These are phyloP conservation scores for Zanthoxylum bungeanum DNA, from an alignment of 345 rosid species.

Conservation along the genomic window DNA sequence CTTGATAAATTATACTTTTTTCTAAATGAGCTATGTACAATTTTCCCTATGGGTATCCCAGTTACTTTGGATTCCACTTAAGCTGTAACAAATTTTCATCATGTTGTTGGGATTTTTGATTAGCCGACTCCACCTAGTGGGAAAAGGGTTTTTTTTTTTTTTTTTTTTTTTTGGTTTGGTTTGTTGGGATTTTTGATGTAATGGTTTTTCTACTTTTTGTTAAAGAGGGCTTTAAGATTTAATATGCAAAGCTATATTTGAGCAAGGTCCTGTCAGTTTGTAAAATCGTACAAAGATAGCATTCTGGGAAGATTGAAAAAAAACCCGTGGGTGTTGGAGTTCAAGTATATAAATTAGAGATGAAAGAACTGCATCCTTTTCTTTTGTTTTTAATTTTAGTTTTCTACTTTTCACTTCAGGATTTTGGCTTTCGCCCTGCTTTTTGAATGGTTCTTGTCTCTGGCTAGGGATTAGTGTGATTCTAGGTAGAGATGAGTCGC, in stretches of 20 bases:
- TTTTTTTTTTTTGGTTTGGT: no score
- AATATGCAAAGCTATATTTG: slow-evolving; percentile 14
- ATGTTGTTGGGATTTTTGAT: no score
- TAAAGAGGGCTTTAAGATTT: background rate
- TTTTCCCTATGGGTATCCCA: background rate
- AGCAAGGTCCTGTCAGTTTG: slow-evolving; percentile 8
- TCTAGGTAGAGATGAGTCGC: slow-evolving; percentile 64
- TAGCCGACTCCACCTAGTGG: no score
- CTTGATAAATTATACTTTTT: background rate
- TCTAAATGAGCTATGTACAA: background rate
- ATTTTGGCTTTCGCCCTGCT: slow-evolving; percentile 25
- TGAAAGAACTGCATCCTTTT: no score
- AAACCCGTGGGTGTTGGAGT: no score
- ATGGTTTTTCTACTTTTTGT: background rate
- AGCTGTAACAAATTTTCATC: no score
- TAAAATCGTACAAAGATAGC: no score
- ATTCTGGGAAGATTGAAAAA: background rate
- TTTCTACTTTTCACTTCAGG: slow-evolving; percentile 32
- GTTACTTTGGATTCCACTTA: slow-evolving; percentile 9
- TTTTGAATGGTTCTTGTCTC: slow-evolving; percentile 41
- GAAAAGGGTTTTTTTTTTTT: no score
- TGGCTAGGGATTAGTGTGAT: slow-evolving; percentile 31
- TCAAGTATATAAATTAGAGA: no score
- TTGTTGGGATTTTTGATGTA: no score
- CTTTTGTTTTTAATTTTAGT: slow-evolving; percentile 7